phyloP scores from a whole-genome alignment of 2,329 filamentous ascomycete genomes.

The Fusarium nygamai region DNA sequence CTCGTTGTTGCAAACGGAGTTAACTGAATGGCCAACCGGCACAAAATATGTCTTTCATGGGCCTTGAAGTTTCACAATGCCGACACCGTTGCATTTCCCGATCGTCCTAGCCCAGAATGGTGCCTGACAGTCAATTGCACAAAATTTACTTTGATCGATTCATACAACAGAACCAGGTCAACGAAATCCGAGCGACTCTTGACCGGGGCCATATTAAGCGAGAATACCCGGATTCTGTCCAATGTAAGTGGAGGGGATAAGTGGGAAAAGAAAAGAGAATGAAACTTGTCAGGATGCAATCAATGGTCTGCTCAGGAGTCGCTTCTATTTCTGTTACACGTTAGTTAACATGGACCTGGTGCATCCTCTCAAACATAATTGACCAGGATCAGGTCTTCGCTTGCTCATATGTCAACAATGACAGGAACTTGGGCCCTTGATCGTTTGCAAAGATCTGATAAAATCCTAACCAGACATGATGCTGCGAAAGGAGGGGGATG shows the following conservation, averaged over 20 bases:
- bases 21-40: neutral
- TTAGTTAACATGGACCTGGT: slow-evolving; percentile 11
- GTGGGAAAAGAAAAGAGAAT: slow-evolving; percentile 4
- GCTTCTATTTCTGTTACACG: slow-evolving; percentile 9
- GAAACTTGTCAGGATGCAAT: slow-evolving; percentile 5
- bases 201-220: neutral
- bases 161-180: neutral
- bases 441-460: slow-evolving; percentile 25
- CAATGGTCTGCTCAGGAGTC: neutral
- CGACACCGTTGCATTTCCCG: slow-evolving; percentile 7
- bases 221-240: neutral
- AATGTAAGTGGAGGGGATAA: neutral
- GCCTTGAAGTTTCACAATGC: slow-evolving; percentile 19
- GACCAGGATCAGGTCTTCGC: slow-evolving; percentile 2
- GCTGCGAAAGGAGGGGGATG: neutral
- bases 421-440: neutral
- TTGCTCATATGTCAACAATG: slow-evolving; percentile 22
- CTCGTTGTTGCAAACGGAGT: neutral
- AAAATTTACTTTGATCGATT: neutral
- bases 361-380: slow-evolving; percentile 14
- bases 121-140: neutral
- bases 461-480: slow-evolving; percentile 3
- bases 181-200: neutral
- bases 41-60: neutral
- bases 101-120: slow-evolving; percentile 17